These are phyloP conservation scores for Trichosporon sp. DNA, from an alignment of 1,284 basidiomycete species.

Conservation along the genomic window DNA sequence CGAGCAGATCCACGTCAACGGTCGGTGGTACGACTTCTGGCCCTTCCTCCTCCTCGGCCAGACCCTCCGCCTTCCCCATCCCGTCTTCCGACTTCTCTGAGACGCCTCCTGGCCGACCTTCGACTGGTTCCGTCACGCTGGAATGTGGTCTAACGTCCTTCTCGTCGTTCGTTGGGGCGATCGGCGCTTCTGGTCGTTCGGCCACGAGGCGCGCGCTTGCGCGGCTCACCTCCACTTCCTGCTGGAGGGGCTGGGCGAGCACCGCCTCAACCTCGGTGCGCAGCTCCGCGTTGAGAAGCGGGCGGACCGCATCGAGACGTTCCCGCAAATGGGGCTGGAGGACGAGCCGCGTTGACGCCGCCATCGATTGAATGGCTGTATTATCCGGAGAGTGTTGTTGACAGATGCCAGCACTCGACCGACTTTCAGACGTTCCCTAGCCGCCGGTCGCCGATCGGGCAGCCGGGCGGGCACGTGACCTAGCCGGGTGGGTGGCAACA, in stretches of 20 bases:
- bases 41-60: background rate
- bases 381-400: background rate
- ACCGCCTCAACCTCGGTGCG: conserved; percentile 8
- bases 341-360: conserved; percentile 25
- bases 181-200: conserved; percentile 4
- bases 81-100: background rate
- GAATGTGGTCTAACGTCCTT: background rate
- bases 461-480: background rate
- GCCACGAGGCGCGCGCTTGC: background rate
- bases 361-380: background rate
- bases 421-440: background rate
- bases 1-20: background rate
- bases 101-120: no score
- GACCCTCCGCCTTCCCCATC: no score
- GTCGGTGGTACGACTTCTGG: background rate
- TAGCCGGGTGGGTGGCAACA: background rate
- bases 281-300: conserved; percentile 12
- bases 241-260: conserved; percentile 6
- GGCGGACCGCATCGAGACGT: conserved; percentile 24
- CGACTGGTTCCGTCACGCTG: background rate
- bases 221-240: background rate
- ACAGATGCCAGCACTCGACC: background rate
- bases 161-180: conserved; percentile 14
- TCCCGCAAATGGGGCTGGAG: conserved; percentile 37
- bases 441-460: background rate